These are phyloP conservation scores for Cylindrotheca closterium DNA, from an alignment of 108 stramenopile species.

Conservation along the genomic window DNA sequence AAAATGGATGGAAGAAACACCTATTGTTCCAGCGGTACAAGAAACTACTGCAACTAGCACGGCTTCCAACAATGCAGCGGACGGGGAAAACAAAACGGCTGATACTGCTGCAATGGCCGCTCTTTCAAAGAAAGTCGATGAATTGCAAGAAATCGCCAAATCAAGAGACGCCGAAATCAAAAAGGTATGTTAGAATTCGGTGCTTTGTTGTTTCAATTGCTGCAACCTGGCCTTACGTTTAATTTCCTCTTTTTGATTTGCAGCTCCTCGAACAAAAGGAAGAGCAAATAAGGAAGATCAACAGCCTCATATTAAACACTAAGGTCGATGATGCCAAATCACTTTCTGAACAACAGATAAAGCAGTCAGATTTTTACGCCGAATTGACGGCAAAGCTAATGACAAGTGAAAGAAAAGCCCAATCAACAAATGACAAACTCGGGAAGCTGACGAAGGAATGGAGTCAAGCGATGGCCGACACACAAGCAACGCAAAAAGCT, in stretches of 20 bases:
- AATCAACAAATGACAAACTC: conserved; percentile 40
- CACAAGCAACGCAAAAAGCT: conserved; percentile 54
- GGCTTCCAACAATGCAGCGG: neutral
- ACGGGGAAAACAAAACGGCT: conserved; percentile 5
- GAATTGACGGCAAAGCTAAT: conserved; percentile 51
- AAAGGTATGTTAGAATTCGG: conserved; percentile 40
- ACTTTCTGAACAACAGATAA: conserved; percentile 55
- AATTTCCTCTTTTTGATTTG: conserved; percentile 1
- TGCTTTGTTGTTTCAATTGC: neutral
- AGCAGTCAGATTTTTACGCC: conserved; percentile 59
- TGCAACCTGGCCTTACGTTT: neutral
- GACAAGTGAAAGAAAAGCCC: conserved; percentile 35
- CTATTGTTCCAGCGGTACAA: conserved; percentile 4
- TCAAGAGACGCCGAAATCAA: conserved; percentile 68
- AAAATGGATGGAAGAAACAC: conserved; percentile 34
- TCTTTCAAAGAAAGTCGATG: conserved; percentile 55
- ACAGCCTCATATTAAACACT: conserved; percentile 44
- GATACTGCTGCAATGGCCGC: conserved; percentile 40
- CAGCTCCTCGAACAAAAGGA: conserved; percentile 59
- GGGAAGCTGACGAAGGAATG: conserved; percentile 51
- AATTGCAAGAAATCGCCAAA: conserved; percentile 54
- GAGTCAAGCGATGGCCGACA: conserved; percentile 64
- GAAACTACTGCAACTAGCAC: conserved; percentile 1
- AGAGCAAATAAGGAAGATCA: conserved; percentile 58
- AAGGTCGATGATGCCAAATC: conserved; percentile 20